These are phyloP conservation scores for Pyrenophora teres DNA, from an alignment of 2,329 filamentous ascomycete genomes.

Conservation along the genomic window DNA sequence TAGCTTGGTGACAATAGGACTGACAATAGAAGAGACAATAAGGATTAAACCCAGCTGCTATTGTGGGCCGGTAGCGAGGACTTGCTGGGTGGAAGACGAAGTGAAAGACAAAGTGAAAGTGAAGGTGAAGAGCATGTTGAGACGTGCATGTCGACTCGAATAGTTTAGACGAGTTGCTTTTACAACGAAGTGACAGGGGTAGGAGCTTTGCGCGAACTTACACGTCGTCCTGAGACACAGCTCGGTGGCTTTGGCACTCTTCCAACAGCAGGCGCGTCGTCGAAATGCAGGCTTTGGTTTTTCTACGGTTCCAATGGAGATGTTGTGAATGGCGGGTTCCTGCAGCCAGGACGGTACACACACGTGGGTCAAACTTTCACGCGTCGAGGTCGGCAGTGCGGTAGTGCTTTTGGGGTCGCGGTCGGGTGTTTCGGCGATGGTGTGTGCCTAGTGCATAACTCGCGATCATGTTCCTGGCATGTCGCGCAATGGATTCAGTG, in stretches of 20 bases:
- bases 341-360: constrained; percentile 29
- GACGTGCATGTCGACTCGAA: constrained; percentile 4
- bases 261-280: background rate
- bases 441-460: constrained; percentile 12
- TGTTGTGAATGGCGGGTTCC: constrained; percentile 17
- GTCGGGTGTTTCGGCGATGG: constrained; percentile 13
- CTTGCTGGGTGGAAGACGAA: constrained; percentile 7
- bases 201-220: constrained; percentile 15
- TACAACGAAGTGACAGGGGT: constrained; percentile 8
- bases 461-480: constrained; percentile 25
- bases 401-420: constrained; percentile 15
- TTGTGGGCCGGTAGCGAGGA: background rate
- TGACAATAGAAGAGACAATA: constrained; percentile 4
- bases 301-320: constrained; percentile 13
- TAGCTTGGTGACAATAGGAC: constrained; percentile 10
- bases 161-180: constrained; percentile 8
- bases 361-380: constrained; percentile 27
- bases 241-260: background rate
- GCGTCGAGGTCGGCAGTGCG: constrained; percentile 28
- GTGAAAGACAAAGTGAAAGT: constrained; percentile 6
- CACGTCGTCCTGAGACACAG: constrained; percentile 6
- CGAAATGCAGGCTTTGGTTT: constrained; percentile 11
- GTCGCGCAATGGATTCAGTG: constrained; percentile 3
- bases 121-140: constrained; percentile 8
- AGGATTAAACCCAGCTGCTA: background rate